Conservation (phyloP, 768 basidiomycete species). For the Auricularia sp. region DNA sequence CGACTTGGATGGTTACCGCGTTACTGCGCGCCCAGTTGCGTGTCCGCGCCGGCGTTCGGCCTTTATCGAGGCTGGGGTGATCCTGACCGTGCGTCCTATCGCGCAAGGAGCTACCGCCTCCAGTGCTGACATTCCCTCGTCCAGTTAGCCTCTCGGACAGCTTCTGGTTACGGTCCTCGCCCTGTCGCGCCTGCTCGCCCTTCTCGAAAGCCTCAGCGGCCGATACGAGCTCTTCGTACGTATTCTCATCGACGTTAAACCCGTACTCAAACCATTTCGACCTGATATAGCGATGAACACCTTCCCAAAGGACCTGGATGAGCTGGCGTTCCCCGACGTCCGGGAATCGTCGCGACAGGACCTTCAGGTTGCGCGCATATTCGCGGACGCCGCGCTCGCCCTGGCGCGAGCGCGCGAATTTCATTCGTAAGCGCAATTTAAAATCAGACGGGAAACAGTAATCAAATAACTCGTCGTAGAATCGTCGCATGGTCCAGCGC, state of each 20-base stretch:
- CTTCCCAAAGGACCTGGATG: constrained; percentile 28
- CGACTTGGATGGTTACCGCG: too few relatives aligned
- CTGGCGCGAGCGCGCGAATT: constrained; percentile 18
- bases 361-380: constrained; percentile 27
- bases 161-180: too few relatives aligned
- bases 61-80: too few relatives aligned
- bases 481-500: constrained; percentile 20
- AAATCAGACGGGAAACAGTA: constrained; percentile 29
- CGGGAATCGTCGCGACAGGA: constrained; percentile 12
- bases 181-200: constrained; percentile 9
- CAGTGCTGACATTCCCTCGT: too few relatives aligned
- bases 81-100: too few relatives aligned
- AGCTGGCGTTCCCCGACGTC: constrained; percentile 17
- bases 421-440: constrained; percentile 15
- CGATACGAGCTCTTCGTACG: constrained; percentile 18
- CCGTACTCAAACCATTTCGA: constrained; percentile 21
- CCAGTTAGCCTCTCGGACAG: too few relatives aligned
- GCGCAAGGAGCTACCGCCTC: too few relatives aligned
- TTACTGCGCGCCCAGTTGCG: too few relatives aligned
- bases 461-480: constrained; percentile 26
- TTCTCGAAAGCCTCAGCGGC: constrained; percentile 27
- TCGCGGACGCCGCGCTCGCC: constrained; percentile 19
- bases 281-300: constrained; percentile 19
- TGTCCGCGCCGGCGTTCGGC: too few relatives aligned
- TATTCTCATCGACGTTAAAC: constrained; percentile 18